These are phyloP conservation scores for Glarea lozoyensis DNA, from an alignment of 495 filamentous ascomycete species.

Conservation along the genomic window DNA sequence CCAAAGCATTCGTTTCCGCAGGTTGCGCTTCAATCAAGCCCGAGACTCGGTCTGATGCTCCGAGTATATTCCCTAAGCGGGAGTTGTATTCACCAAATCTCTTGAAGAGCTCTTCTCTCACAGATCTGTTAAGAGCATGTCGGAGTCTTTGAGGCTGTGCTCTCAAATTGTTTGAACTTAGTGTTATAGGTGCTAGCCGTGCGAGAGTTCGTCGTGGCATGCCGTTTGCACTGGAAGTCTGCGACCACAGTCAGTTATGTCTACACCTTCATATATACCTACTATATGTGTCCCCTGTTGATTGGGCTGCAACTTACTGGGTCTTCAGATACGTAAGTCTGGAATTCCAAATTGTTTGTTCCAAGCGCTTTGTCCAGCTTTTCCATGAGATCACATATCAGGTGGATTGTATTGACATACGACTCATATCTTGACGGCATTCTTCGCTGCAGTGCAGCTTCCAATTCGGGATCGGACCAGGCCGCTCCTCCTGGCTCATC, in stretches of 20 bases:
- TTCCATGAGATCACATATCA: slow-evolving; percentile 10
- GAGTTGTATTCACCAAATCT: slow-evolving; percentile 4
- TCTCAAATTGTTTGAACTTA: slow-evolving; percentile 13
- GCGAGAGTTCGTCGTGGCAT: not conserved
- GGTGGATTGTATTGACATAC: slow-evolving; percentile 9
- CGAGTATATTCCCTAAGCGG: slow-evolving; percentile 5
- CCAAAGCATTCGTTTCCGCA: not conserved
- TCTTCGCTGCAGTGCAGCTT: slow-evolving; percentile 1
- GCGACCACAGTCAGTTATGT: not conserved
- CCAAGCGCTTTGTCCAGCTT: slow-evolving; percentile 17
- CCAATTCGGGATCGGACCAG: slow-evolving; percentile 10
- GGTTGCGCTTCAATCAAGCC: slow-evolving; percentile 1
- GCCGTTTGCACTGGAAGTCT: not conserved
- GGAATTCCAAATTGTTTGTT: slow-evolving; percentile 16
- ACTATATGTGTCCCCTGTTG: slow-evolving; percentile 1
- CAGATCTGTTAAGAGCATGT: slow-evolving; percentile 5
- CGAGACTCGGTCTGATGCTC: slow-evolving; percentile 1
- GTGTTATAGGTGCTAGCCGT: no score
- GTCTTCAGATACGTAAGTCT: slow-evolving; percentile 11
- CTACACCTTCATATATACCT: slow-evolving; percentile 1
- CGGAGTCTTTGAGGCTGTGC: slow-evolving; percentile 7
- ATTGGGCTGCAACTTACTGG: slow-evolving; percentile 11
- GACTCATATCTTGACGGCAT: slow-evolving; percentile 10
- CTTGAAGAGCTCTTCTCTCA: slow-evolving; percentile 8
- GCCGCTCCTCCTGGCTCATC: slow-evolving; percentile 1